Conservation (phyloP, 345 rosid species). For the Firmiana major region DNA sequence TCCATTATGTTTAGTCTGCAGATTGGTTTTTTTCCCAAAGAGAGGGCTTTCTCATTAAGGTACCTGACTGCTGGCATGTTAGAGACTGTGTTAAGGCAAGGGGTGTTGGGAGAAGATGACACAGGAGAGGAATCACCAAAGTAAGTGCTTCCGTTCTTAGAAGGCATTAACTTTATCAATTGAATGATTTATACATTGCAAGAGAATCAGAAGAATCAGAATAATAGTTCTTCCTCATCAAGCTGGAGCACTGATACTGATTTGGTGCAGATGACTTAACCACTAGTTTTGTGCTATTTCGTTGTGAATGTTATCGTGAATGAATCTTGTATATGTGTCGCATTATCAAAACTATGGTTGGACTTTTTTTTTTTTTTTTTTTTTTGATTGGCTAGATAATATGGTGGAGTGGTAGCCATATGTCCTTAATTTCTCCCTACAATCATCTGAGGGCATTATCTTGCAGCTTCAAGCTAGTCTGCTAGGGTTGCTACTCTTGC, state of each 20-base stretch:
- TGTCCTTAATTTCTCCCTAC: background rate
- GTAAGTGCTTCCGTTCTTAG: conserved; percentile 33
- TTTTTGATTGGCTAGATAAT: background rate
- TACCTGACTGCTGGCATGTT: conserved; percentile 94
- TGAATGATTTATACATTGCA: background rate
- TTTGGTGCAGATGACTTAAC: background rate
- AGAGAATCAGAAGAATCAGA: background rate
- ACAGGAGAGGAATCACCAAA: conserved; percentile 90
- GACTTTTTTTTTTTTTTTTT: background rate
- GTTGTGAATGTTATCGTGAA: background rate
- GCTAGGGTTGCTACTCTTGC: background rate
- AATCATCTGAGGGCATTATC: background rate
- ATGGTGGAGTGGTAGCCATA: background rate
- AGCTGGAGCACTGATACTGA: background rate
- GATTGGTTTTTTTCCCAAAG: conserved; percentile 79
- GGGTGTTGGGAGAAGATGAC: conserved; percentile 94
- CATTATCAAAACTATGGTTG: background rate
- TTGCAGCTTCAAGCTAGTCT: background rate
- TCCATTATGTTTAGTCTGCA: conserved; percentile 72
- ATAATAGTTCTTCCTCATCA: background rate
- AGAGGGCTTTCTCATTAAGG: conserved; percentile 75
- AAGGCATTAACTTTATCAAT: background rate
- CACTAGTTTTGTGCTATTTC: background rate
- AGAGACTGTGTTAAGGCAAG: conserved; percentile 76
- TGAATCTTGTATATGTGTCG: background rate